Evolutionary conservation across 345 rosid genomes (phyloP).

Genomic region (Microcos paniculata): DNA sequence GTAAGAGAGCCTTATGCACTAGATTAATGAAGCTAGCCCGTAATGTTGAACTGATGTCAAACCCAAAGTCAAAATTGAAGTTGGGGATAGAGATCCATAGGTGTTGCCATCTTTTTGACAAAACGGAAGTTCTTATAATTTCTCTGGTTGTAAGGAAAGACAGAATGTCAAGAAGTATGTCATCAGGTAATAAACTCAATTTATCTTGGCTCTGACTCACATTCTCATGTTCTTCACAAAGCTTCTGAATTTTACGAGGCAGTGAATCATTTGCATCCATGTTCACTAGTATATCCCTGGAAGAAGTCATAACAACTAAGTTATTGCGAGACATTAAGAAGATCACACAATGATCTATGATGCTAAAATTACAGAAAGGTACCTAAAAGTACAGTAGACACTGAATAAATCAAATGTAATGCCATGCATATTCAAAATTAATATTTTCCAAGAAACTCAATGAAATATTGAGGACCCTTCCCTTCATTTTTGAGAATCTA

Average conservation of each 20-base stretch:
- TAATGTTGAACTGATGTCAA: neutral
- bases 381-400: neutral
- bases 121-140: neutral
- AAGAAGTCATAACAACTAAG: neutral
- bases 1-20: neutral
- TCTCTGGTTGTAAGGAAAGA: neutral
- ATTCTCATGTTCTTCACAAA: neutral
- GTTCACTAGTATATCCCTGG: neutral
- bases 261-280: neutral
- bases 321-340: neutral
- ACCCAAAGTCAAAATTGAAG: neutral
- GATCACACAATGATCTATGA: neutral
- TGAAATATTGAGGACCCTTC: too few relatives aligned
- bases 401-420: neutral
- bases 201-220: neutral
- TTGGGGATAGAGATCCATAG: neutral
- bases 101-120: neutral
- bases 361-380: neutral
- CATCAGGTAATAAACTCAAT: neutral
- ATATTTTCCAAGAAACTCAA: neutral
- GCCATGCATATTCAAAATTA: neutral
- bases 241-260: neutral
- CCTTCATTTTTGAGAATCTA: too few relatives aligned
- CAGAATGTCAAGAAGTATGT: neutral
- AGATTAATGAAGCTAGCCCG: neutral